Conservation (phyloP, 805 yeast species). For the Suhomyces faveliae region DNA sequence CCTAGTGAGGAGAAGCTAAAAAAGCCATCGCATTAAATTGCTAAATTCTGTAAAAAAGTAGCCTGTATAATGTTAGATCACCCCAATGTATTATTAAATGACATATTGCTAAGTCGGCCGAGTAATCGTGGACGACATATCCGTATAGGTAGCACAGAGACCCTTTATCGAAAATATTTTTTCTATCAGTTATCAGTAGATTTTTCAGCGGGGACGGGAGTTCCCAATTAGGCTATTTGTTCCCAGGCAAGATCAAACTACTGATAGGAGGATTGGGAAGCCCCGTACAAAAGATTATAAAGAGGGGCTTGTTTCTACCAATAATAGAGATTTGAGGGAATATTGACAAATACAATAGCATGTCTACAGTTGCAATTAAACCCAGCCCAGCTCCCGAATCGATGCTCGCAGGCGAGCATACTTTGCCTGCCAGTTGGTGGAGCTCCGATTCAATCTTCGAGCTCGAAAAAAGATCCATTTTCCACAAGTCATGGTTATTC, state of each 20-base stretch:
- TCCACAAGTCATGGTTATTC: slow-evolving; percentile 56
- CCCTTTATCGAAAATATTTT: neutral
- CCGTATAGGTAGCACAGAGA: neutral
- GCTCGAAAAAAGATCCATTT: slow-evolving; percentile 56
- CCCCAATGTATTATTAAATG: neutral
- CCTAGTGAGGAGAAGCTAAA: too few relatives aligned
- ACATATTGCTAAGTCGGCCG: neutral
- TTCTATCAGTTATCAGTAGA: neutral
- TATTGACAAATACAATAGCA: neutral
- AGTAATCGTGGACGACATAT: neutral
- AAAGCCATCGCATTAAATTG: neutral
- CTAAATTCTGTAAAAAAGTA: neutral
- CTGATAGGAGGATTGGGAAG: neutral
- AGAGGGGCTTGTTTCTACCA: neutral
- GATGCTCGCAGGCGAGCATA: slow-evolving; percentile 35
- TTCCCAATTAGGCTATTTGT: neutral
- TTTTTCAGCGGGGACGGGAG: neutral
- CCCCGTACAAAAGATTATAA: neutral
- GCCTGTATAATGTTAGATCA: neutral
- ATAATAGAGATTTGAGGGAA: neutral
- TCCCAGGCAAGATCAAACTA: neutral
- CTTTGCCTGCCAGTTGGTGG: slow-evolving; percentile 69
- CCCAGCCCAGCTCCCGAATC: slow-evolving; percentile 19
- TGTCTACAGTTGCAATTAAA: slow-evolving; percentile 14
- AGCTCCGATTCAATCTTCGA: slow-evolving; percentile 57